Conservation (phyloP, 768 basidiomycete genomes). For the Tricholomella constricta region DNA sequence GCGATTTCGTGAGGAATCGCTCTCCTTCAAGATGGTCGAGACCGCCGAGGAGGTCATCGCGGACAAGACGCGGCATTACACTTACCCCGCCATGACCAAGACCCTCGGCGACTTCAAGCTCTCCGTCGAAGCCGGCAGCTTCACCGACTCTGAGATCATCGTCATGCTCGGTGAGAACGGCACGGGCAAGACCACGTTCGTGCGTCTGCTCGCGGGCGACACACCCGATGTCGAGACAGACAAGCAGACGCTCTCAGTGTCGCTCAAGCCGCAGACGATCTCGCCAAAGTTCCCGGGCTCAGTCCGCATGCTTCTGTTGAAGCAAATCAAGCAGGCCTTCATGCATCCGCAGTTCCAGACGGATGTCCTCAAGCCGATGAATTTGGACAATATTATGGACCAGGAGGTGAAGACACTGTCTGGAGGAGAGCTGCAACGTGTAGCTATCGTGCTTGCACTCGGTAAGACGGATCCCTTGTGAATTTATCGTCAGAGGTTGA, state of each 20-base stretch:
- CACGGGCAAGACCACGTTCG: conserved; percentile 98
- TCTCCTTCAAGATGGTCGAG: conserved; percentile 97
- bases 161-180: conserved; percentile 99
- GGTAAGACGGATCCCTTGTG: conserved; percentile 44
- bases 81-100: conserved; percentile 96
- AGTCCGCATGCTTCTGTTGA: conserved; percentile 93
- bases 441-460: conserved; percentile 92
- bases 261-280: conserved; percentile 97
- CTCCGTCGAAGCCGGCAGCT: conserved; percentile 84
- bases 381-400: conserved; percentile 90
- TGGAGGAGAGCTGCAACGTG: conserved; percentile 97
- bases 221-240: conserved; percentile 83
- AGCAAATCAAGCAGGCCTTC: conserved; percentile 92
- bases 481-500: background rate
- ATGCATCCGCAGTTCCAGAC: conserved; percentile 99
- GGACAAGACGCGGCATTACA: conserved; percentile 87
- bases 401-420: conserved; percentile 98
- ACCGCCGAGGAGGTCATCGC: conserved; percentile 87
- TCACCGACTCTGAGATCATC: conserved; percentile 99
- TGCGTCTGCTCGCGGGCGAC: conserved; percentile 92
- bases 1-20: conserved; percentile 93
- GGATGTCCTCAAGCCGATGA: conserved; percentile 98
- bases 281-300: conserved; percentile 96
- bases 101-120: conserved; percentile 96
- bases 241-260: conserved; percentile 83